Percentiles rank a stretch among this genome's conserved stretches.
Evolutionary conservation across 1,284 basidiomycete genomes (phyloP).

Genomic region (Ceratobasidium sp.): DNA sequence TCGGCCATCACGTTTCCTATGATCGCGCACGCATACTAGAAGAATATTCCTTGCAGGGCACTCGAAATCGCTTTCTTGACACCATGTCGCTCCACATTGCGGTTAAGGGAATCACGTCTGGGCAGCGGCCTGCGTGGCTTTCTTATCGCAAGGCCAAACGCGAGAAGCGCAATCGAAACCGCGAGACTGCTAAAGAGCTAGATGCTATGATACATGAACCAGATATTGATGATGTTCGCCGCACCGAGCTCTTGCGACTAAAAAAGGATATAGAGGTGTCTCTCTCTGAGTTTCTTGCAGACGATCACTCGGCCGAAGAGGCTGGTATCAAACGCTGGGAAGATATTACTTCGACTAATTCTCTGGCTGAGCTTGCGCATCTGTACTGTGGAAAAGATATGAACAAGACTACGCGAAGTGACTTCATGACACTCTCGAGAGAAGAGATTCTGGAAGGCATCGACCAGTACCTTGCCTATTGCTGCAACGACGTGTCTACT

Average conservation of each 20-base stretch:
- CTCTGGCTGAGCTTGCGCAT: constrained; percentile 89
- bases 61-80: constrained; percentile 87
- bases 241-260: constrained; percentile 52
- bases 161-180: constrained; percentile 60
- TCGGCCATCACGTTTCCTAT: constrained; percentile 97
- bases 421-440: constrained; percentile 75
- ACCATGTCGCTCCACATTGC: constrained; percentile 97
- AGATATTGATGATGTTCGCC: constrained; percentile 52
- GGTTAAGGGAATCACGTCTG: constrained; percentile 92
- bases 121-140: constrained; percentile 94
- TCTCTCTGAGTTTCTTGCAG: constrained; percentile 57
- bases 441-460: constrained; percentile 75
- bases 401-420: constrained; percentile 82
- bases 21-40: constrained; percentile 87
- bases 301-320: constrained; percentile 53
- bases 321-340: constrained; percentile 80
- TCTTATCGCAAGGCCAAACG: constrained; percentile 77
- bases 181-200: constrained; percentile 69
- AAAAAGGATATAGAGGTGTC: constrained; percentile 56
- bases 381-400: constrained; percentile 87
- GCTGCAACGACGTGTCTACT: constrained; percentile 83
- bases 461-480: constrained; percentile 86
- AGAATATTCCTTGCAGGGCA: constrained; percentile 81
- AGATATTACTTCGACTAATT: constrained; percentile 91
- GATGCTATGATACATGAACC: constrained; percentile 62